Percentiles rank a stretch among this genome's conserved stretches.
Evolutionary conservation across 2,329 filamentous ascomycete species (phyloP).

Genomic region (Paramyrothecium roridum): DNA sequence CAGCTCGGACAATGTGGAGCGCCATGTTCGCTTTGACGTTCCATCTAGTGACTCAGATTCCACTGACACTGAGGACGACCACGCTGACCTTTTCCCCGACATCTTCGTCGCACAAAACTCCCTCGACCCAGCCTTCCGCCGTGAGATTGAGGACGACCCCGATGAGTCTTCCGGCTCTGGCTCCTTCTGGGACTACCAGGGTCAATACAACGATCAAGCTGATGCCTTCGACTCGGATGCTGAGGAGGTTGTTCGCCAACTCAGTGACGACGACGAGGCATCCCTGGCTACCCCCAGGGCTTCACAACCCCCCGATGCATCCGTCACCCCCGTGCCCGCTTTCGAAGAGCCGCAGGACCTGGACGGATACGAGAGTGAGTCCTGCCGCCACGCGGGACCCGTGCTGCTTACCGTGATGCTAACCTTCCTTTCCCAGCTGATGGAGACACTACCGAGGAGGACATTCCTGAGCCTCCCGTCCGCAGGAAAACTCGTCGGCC

Average conservation of each 20-base stretch:
- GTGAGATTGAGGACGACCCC: slow-evolving; percentile 69
- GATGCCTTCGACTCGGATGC: slow-evolving; percentile 34
- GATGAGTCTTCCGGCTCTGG: slow-evolving; percentile 55
- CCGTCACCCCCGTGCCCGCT: slow-evolving; percentile 18
- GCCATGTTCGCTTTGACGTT: slow-evolving; percentile 73
- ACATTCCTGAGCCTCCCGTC: slow-evolving; percentile 47
- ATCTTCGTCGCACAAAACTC: slow-evolving; percentile 75
- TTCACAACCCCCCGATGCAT: slow-evolving; percentile 20
- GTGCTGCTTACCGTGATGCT: slow-evolving; percentile 23
- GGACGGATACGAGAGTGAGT: slow-evolving; percentile 61
- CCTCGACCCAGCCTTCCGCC: slow-evolving; percentile 69
- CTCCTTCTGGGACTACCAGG: slow-evolving; percentile 63
- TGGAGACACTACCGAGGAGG: slow-evolving; percentile 61
- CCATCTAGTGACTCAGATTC: slow-evolving; percentile 65
- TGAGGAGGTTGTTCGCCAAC: slow-evolving; percentile 32
- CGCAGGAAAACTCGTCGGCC: slow-evolving; percentile 45
- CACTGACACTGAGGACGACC: slow-evolving; percentile 60
- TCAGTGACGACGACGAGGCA: slow-evolving; percentile 39
- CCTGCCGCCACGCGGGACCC: slow-evolving; percentile 11
- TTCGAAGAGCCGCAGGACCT: slow-evolving; percentile 38
- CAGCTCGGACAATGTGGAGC: slow-evolving; percentile 40
- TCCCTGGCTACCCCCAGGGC: slow-evolving; percentile 38
- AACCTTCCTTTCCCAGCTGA: slow-evolving; percentile 44
- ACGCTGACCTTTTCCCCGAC: slow-evolving; percentile 68
- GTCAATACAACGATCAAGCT: slow-evolving; percentile 37